These are phyloP conservation scores for Cymodocea nodosa DNA, from an alignment of 116 monocot species.

Conservation along the genomic window DNA sequence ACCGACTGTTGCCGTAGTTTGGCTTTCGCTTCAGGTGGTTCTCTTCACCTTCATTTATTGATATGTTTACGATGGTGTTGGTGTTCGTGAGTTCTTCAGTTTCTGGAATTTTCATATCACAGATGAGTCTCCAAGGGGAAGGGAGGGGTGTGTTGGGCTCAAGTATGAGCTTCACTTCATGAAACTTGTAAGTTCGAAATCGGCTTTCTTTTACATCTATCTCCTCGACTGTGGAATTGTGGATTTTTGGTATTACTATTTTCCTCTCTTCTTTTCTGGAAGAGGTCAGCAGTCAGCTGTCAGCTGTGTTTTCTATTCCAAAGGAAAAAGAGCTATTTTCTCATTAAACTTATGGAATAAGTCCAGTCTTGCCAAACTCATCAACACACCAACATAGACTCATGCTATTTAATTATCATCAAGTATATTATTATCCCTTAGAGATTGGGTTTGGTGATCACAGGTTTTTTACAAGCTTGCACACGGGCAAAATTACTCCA, in stretches of 20 bases:
- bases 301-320: background rate
- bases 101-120: background rate
- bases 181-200: constrained; percentile 21
- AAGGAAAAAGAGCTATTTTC: background rate
- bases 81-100: background rate
- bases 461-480: background rate
- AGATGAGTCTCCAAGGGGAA: background rate
- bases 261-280: background rate
- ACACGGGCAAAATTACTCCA: background rate
- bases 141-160: constrained; percentile 9
- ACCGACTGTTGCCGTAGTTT: constrained; percentile 4
- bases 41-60: background rate
- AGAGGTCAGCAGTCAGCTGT: too few species aligned
- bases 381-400: background rate
- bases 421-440: background rate
- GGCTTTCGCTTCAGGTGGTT: constrained; percentile 12
- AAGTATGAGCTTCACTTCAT: constrained; percentile 27
- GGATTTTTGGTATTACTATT: too few species aligned
- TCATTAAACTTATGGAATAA: too few species aligned
- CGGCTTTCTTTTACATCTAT: background rate
- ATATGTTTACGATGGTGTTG: background rate
- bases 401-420: background rate
- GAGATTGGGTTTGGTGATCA: background rate
- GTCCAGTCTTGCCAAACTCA: background rate
- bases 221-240: background rate